These are phyloP conservation scores for Trichoderma polysporum DNA, from an alignment of 2,329 filamentous ascomycete genomes.

Conservation along the genomic window DNA sequence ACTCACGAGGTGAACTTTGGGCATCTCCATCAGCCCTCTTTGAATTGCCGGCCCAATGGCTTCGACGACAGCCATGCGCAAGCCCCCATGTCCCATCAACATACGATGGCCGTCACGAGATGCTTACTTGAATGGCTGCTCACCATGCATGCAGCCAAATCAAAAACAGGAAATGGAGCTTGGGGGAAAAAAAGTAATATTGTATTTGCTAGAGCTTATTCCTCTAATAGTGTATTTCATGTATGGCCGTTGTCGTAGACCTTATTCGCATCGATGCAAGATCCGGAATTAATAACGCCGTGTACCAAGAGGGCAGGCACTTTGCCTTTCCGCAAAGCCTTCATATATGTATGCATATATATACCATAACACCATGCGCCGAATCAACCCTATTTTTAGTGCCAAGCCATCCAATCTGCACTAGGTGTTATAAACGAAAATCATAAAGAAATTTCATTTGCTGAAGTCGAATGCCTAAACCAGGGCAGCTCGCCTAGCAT, in stretches of 20 bases:
- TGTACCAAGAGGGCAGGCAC: background rate
- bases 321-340: background rate
- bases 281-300: background rate
- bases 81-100: background rate
- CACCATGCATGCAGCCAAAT: background rate
- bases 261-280: background rate
- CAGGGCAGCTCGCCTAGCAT: slow-evolving; percentile 35
- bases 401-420: slow-evolving; percentile 8
- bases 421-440: background rate
- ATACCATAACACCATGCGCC: background rate
- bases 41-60: background rate
- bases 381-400: background rate
- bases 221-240: background rate
- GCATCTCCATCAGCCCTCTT: background rate
- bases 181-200: background rate
- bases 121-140: background rate
- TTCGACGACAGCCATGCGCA: background rate
- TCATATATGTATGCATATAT: background rate
- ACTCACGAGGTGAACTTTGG: background rate
- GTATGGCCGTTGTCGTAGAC: background rate
- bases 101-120: slow-evolving; percentile 10
- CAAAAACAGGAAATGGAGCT: background rate
- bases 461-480: background rate
- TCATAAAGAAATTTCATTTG: background rate
- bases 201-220: background rate